These are phyloP conservation scores for Copromyces sp. DNA, from an alignment of 495 filamentous ascomycete genomes.

Conservation along the genomic window DNA sequence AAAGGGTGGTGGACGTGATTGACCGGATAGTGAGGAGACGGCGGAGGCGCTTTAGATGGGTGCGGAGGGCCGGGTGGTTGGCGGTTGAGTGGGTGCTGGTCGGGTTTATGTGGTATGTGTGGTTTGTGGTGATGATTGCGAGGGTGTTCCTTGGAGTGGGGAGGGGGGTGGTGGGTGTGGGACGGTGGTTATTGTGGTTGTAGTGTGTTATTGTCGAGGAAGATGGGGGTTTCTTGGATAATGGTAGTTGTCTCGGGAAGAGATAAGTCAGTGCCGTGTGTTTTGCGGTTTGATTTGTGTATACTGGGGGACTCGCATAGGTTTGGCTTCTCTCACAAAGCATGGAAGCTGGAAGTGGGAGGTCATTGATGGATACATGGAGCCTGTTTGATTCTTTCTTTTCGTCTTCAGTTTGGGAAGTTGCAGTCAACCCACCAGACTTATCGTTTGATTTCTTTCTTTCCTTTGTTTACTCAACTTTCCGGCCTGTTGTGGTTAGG, in stretches of 20 bases:
- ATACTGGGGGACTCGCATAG: neutral
- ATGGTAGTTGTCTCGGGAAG: neutral
- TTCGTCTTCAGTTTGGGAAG: neutral
- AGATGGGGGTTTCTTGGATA: neutral
- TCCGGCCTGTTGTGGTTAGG: neutral
- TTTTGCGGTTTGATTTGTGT: neutral
- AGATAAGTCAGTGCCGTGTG: neutral
- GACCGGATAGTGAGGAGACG: constrained; percentile 60
- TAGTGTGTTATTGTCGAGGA: constrained; percentile 15
- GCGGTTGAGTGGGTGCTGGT: constrained; percentile 72
- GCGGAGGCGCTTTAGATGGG: constrained; percentile 60
- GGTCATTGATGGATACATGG: neutral
- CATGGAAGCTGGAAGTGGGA: neutral
- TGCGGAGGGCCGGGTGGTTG: constrained; percentile 57
- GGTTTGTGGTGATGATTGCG: constrained; percentile 65
- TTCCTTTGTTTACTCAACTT: neutral
- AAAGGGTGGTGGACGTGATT: constrained; percentile 66
- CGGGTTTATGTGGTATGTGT: constrained; percentile 74
- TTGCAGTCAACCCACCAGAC: neutral
- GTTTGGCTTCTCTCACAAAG: neutral
- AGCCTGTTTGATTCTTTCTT: neutral
- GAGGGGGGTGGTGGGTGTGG: constrained; percentile 43
- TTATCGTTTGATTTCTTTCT: neutral
- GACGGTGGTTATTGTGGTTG: constrained; percentile 75
- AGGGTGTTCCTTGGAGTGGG: constrained; percentile 51